phyloP scores from a whole-genome alignment of 108 stramenopile genomes.

The Discostella stelligeroides region DNA sequence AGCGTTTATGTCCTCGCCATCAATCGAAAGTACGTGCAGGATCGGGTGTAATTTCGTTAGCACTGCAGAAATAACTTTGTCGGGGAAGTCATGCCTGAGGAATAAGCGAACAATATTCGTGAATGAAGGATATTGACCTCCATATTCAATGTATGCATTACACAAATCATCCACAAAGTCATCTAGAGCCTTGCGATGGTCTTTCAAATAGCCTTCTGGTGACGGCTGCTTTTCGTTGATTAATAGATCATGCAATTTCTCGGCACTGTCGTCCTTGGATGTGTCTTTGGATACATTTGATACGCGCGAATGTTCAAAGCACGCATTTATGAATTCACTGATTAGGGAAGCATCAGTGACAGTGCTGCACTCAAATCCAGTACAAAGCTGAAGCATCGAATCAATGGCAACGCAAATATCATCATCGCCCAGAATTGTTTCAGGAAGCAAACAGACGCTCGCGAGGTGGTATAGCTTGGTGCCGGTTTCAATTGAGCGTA shows the following conservation, averaged over 20 bases:
- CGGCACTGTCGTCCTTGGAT: slow-evolving; percentile 27
- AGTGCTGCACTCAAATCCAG: neutral
- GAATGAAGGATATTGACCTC: slow-evolving; percentile 76
- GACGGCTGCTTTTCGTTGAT: slow-evolving; percentile 9
- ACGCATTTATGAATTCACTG: slow-evolving; percentile 46
- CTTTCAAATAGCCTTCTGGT: slow-evolving; percentile 26
- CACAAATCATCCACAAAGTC: slow-evolving; percentile 80
- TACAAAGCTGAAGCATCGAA: slow-evolving; percentile 22
- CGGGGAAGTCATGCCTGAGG: slow-evolving; percentile 66
- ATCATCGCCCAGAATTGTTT: slow-evolving; percentile 59
- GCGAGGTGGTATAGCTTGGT: slow-evolving; percentile 79
- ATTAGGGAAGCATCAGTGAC: slow-evolving; percentile 13
- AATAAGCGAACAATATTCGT: slow-evolving; percentile 70
- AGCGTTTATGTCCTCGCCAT: slow-evolving; percentile 43
- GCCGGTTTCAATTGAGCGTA: slow-evolving; percentile 44
- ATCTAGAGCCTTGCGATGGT: slow-evolving; percentile 59
- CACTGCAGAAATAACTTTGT: slow-evolving; percentile 49
- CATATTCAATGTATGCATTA: slow-evolving; percentile 72
- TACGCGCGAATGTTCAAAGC: slow-evolving; percentile 51
- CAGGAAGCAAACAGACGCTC: slow-evolving; percentile 76
- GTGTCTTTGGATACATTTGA: slow-evolving; percentile 15
- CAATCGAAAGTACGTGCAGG: slow-evolving; percentile 69
- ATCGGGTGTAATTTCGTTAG: slow-evolving; percentile 59
- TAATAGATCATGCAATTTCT: slow-evolving; percentile 3
- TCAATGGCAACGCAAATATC: slow-evolving; percentile 7